These are phyloP conservation scores for Cokeromyces recurvatus DNA, from an alignment of 371 early-diverging fungal species.

Conservation along the genomic window DNA sequence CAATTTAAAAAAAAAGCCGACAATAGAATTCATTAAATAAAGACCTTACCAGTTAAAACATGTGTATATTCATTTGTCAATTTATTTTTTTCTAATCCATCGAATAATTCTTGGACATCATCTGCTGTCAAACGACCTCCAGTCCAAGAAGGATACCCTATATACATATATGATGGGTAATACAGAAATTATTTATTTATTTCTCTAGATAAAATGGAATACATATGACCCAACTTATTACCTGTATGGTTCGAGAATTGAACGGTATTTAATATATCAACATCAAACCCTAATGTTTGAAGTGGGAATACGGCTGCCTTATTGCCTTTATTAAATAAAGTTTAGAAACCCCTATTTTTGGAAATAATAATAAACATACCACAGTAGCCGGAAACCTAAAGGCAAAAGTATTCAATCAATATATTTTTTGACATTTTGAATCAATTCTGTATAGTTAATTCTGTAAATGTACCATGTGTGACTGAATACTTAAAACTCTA, in stretches of 20 bases:
- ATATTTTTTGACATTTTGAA: not conserved
- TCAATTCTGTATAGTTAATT: not conserved
- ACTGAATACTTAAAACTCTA: slow-evolving; percentile 85
- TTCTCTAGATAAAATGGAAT: no score
- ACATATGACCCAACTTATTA: no score
- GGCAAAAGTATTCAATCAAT: not conserved
- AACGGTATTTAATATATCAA: slow-evolving; percentile 90
- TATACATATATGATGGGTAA: not conserved
- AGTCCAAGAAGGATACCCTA: slow-evolving; percentile 74
- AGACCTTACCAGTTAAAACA: slow-evolving; percentile 74
- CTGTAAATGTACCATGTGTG: slow-evolving; percentile 68
- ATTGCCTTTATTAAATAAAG: slow-evolving; percentile 46
- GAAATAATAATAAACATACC: slow-evolving; percentile 31
- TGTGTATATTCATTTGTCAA: slow-evolving; percentile 72
- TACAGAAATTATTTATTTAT: no score
- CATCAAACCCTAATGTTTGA: slow-evolving; percentile 86
- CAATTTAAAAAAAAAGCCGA: no score
- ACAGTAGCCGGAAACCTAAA: slow-evolving; percentile 71
- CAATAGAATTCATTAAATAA: no score
- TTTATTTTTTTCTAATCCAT: slow-evolving; percentile 70
- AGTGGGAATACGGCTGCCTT: slow-evolving; percentile 90
- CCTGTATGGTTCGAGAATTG: slow-evolving; percentile 92
- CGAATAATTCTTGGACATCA: slow-evolving; percentile 64
- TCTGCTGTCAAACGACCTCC: slow-evolving; percentile 63
- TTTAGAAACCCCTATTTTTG: no score